Evolutionary conservation across 306 rosid genomes (phyloP), one percentile per base, ranked within the genome.

Genomic region (Medicago lupulina): DNA sequence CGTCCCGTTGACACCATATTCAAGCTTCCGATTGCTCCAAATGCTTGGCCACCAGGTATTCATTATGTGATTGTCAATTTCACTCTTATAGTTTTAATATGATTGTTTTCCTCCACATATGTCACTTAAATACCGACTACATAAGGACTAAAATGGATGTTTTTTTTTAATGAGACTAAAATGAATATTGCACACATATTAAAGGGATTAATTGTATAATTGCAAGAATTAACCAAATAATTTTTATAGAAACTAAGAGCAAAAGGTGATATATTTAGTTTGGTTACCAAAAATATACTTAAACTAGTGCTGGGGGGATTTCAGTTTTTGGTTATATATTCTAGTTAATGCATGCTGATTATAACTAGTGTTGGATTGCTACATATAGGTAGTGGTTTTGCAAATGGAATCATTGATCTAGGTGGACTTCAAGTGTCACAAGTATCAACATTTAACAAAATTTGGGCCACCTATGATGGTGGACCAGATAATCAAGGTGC

Each of bases 401-500:
- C 88, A 9, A 83, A 76, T 38, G 92, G 96, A 73, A 9, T 23
- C 7, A 79, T 91, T 53, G 88, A 89, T 83, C 85, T 91, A 5
- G 98, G 98, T 10, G 94, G 87, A n/a, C 51, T 90, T 16, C 80
- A 81, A 70, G 88, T 90, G 62, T 76, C 84, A 9, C 92, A 87
- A 64, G 60, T 91, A 44, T 78, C 96, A 66, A 70, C 92, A 9
- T 89, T 93, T 71, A 82, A 55, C 84, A 85, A 82, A 75, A 59
- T 89, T 43, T 93, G 98, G 97, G 47, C 82, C 8, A 55, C 83
- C 70, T 13, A 81, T 41, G 87, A 87, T 49, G 96, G 96, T 31
- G 98, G 98, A 39, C 91, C 86, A 6, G 88, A 73, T 21, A 75
- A 89, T 66, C 67, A 67, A 6, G 98, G 98, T 5, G 88, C 88